Evolutionary conservation across 495 filamentous ascomycete species (phyloP).

Genomic region (Sordaria brevicollis): DNA sequence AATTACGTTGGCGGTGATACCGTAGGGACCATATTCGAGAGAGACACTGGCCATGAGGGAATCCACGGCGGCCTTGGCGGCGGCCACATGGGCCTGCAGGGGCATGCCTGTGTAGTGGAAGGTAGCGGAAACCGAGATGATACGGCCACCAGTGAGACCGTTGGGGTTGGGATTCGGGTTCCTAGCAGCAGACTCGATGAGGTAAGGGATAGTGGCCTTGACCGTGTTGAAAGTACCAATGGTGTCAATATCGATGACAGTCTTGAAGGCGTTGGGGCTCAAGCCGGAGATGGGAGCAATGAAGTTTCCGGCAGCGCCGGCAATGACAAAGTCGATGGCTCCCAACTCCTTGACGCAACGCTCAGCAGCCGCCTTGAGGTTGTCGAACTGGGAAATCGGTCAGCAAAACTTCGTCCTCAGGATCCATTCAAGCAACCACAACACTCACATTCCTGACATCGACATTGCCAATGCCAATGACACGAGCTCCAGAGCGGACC

Average conservation of each 20-base stretch:
- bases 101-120: slow-evolving; percentile 80
- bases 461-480: slow-evolving; percentile 72
- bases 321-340: slow-evolving; percentile 86
- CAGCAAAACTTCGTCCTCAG: slow-evolving; percentile 7
- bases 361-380: slow-evolving; percentile 61
- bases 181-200: slow-evolving; percentile 59
- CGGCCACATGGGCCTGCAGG: slow-evolving; percentile 75
- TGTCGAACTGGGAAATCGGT: slow-evolving; percentile 39
- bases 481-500: slow-evolving; percentile 63
- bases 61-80: slow-evolving; percentile 88
- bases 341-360: slow-evolving; percentile 74
- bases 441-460: slow-evolving; percentile 59
- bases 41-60: slow-evolving; percentile 62
- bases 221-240: slow-evolving; percentile 88
- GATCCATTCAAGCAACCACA: neutral
- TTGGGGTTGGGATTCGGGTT: slow-evolving; percentile 37
- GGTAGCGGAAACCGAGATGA: slow-evolving; percentile 80
- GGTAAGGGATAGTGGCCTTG: slow-evolving; percentile 77
- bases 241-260: slow-evolving; percentile 94
- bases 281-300: slow-evolving; percentile 76
- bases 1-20: slow-evolving; percentile 82
- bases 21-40: slow-evolving; percentile 79
- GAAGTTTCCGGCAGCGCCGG: slow-evolving; percentile 95
- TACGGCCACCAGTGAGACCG: slow-evolving; percentile 61
- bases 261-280: slow-evolving; percentile 81